Percentiles rank a stretch among this genome's conserved stretches.
Conservation (phyloP, 1,139 yeast genomes). For the Debaryomyces subglobosus region DNA sequence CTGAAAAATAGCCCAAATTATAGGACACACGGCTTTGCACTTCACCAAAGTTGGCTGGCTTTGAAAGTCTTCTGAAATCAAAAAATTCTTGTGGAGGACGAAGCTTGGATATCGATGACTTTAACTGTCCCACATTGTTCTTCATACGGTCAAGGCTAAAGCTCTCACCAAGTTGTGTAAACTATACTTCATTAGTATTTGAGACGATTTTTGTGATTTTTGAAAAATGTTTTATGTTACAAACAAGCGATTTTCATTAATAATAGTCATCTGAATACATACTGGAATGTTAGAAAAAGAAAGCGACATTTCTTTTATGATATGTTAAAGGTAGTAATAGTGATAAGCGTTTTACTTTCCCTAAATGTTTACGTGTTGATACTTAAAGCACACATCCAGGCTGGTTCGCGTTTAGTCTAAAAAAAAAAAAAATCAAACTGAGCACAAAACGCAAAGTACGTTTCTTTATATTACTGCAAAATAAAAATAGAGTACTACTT, state of each 20-base stretch:
- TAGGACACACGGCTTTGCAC: conserved; percentile 84
- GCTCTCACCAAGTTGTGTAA: conserved; percentile 50
- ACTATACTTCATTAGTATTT: conserved; percentile 26
- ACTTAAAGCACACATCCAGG: not conserved
- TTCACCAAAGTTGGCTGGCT: conserved; percentile 89
- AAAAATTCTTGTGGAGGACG: conserved; percentile 93
- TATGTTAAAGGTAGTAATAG: not conserved
- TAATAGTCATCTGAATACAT: conserved; percentile 11
- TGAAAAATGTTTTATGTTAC: not conserved
- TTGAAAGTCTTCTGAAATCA: conserved; percentile 84
- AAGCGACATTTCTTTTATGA: conserved; percentile 14
- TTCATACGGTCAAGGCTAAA: conserved; percentile 56
- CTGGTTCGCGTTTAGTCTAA: conserved; percentile 1
- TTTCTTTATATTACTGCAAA: conserved; percentile 1
- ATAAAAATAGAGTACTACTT: conserved; percentile 2
- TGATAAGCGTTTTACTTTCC: not conserved
- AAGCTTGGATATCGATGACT: conserved; percentile 68
- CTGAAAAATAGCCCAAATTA: conserved; percentile 84
- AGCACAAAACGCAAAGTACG: conserved; percentile 3
- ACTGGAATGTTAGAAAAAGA: conserved; percentile 18
- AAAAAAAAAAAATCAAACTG: not conserved
- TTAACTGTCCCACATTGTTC: conserved; percentile 45
- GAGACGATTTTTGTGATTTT: not conserved
- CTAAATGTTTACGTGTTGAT: conserved; percentile 14
- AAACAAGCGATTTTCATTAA: not conserved